Percentiles rank a stretch among this genome's conserved stretches.
These are phyloP conservation scores for Hyaloscypha bicolor DNA, from an alignment of 495 filamentous ascomycete genomes.

Conservation along the genomic window DNA sequence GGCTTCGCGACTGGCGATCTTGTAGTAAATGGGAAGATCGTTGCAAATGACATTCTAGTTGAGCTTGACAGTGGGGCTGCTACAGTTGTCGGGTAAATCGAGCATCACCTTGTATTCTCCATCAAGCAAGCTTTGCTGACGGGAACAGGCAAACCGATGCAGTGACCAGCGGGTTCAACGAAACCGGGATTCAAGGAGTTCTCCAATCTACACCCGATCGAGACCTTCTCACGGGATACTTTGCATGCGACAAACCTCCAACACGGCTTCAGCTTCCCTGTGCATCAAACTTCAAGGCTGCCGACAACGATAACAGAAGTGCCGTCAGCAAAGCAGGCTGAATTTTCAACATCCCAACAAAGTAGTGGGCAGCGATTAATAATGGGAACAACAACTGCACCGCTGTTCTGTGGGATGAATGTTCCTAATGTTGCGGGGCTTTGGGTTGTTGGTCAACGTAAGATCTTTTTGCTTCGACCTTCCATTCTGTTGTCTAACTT, in stretches of 20 bases:
- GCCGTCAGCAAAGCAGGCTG: slow-evolving; percentile 8
- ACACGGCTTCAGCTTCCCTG: slow-evolving; percentile 15
- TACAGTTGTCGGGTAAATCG: slow-evolving; percentile 14
- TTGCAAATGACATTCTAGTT: slow-evolving; percentile 6
- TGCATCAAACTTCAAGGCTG: neutral
- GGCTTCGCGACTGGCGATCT: slow-evolving; percentile 11
- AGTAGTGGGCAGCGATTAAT: neutral
- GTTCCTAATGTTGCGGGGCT: slow-evolving; percentile 3
- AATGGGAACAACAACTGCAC: slow-evolving; percentile 17
- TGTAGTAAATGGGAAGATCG: slow-evolving; percentile 8
- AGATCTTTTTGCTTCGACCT: neutral
- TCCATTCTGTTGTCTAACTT: neutral
- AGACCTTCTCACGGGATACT: slow-evolving; percentile 14
- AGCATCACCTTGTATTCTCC: neutral
- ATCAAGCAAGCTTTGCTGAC: neutral
- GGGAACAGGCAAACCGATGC: slow-evolving; percentile 11
- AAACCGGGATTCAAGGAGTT: slow-evolving; percentile 18
- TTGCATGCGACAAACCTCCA: slow-evolving; percentile 9
- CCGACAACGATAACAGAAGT: neutral
- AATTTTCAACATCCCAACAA: slow-evolving; percentile 16
- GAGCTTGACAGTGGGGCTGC: slow-evolving; percentile 21
- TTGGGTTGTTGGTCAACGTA: slow-evolving; percentile 22
- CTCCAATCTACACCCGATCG: neutral
- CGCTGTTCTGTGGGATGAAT: slow-evolving; percentile 6
- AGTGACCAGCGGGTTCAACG: slow-evolving; percentile 11